Conservation (phyloP, 139 green algal species). For the Klebsormidium nitens region DNA sequence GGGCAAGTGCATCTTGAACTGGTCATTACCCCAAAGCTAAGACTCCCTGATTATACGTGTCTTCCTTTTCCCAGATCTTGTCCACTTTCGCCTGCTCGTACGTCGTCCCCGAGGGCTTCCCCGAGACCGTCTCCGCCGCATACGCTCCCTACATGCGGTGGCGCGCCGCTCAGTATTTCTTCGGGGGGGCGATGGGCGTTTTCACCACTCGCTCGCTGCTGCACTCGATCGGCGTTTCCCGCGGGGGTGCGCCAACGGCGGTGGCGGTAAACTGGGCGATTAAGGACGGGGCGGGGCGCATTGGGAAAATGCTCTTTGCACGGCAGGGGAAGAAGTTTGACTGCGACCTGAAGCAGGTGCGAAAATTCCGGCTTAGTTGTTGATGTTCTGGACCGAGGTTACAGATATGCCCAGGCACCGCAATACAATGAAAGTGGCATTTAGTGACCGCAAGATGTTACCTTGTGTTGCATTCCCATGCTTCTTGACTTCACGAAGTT, state of each 20-base stretch:
- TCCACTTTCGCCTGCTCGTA: constrained; percentile 9
- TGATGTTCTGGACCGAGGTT: too few species aligned
- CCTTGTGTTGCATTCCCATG: too few species aligned
- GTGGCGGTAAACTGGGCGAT: constrained; percentile 86
- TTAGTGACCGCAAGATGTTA: too few species aligned
- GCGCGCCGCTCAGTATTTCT: constrained; percentile 70
- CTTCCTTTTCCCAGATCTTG: not conserved
- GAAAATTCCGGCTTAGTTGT: too few species aligned
- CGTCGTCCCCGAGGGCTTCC: constrained; percentile 63
- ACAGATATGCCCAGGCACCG: too few species aligned
- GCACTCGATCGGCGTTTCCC: constrained; percentile 56
- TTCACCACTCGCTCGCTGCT: constrained; percentile 61
- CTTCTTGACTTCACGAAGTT: too few species aligned
- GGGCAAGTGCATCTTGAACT: not conserved
- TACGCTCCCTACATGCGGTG: constrained; percentile 78
- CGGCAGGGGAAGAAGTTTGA: constrained; percentile 69
- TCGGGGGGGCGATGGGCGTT: constrained; percentile 67
- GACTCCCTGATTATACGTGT: not conserved
- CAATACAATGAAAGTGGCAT: too few species aligned
- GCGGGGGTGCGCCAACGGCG: constrained; percentile 47
- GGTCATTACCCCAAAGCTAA: not conserved
- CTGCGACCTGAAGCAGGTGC: constrained; percentile 70
- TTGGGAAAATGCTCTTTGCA: constrained; percentile 82
- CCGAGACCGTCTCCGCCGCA: constrained; percentile 65
- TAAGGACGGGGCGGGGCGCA: constrained; percentile 75